phyloP scores from a whole-genome alignment of 305 asterid species.

The Ajuga reptans region DNA sequence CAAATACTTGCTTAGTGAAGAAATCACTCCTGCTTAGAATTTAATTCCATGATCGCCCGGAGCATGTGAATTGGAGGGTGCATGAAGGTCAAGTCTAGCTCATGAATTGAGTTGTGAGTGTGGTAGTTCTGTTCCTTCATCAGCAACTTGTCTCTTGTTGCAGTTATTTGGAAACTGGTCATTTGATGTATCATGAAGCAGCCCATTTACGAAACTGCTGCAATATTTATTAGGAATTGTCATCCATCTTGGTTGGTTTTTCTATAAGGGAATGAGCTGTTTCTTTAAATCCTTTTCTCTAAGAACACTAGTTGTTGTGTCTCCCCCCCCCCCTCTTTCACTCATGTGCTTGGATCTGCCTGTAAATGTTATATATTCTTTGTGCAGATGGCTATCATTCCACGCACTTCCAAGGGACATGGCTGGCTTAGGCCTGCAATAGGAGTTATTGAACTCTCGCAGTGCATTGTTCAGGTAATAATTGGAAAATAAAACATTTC shows the following conservation, averaged over 20 bases:
- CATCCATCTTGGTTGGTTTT: slow-evolving; percentile 9
- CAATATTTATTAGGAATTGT: neutral
- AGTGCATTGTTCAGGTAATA: slow-evolving; percentile 71
- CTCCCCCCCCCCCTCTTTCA: neutral
- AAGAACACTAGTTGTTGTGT: too few species aligned
- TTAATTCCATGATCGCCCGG: neutral
- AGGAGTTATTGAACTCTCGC: slow-evolving; percentile 81
- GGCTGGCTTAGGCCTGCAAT: slow-evolving; percentile 93
- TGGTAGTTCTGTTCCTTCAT: neutral
- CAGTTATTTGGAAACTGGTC: neutral
- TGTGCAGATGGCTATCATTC: slow-evolving; percentile 72
- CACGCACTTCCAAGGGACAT: slow-evolving; percentile 74
- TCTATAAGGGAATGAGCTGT: too few species aligned
- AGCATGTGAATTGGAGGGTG: neutral
- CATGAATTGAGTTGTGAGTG: neutral
- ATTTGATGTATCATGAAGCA: neutral
- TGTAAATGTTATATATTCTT: slow-evolving; percentile 11
- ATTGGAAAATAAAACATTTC: slow-evolving; percentile 10
- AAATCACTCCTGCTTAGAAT: neutral
- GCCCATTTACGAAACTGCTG: neutral
- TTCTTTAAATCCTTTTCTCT: neutral
- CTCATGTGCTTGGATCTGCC: slow-evolving; percentile 14
- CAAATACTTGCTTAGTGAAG: neutral
- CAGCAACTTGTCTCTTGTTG: neutral
- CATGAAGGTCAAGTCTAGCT: neutral